Base-by-base conservation (phyloP, 306 rosid genomes). In the Vigna unguiculata region DNA sequence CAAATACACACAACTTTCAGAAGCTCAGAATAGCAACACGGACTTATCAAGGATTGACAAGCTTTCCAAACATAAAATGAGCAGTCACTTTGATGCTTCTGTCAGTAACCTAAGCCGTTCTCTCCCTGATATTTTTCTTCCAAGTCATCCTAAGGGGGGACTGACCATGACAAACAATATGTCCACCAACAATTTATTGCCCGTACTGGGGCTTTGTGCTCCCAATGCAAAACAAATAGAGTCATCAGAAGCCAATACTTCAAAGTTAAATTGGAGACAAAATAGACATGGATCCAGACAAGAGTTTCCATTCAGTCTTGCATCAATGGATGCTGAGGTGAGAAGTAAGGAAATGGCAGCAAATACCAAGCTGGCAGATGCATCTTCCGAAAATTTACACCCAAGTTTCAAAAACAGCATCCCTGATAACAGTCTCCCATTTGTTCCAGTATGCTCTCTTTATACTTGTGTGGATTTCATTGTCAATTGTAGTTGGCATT, bases 171-270 rank as follows among this genome's bases (percentile, higher is more conserved):
- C 83, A 15, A 83, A 80, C 84, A 79, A 91, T 22, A 21, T 81
- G 55, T 82, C 86, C 53, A 21, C 87, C 53, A 84, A 77, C 72
- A 84, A 91, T 83, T 79, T 95, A 69, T 86, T 91, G 59, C 99
- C 99, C 9, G 97, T 92, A 81, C 86, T 96, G 38, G 99, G 99
- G 78, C 97, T 96, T 0, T 89, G 96, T 89, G 99, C 98, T 81
- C 96, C 98, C 62, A 89, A 86, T 87, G 90, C 91, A 70, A 88
- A 80, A 81, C 92, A 88, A 77, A 62, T 78, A 14, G 96, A 89
- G 62, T 74, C 96, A 19, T 83, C 90, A 41, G 90, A 87, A 74
- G 81, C 84, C 76, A 92, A 81, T 68, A 60, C 78, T 79, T 86
- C 96, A 1, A 91, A 90, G 80, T 82, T 89, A 58, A 88, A 88